A percentile compares a stretch with the other conserved stretches of the same genome.
These are phyloP conservation scores for Oryza officinalis DNA, from an alignment of 176 grass and related monocot genomes.

Conservation along the genomic window DNA sequence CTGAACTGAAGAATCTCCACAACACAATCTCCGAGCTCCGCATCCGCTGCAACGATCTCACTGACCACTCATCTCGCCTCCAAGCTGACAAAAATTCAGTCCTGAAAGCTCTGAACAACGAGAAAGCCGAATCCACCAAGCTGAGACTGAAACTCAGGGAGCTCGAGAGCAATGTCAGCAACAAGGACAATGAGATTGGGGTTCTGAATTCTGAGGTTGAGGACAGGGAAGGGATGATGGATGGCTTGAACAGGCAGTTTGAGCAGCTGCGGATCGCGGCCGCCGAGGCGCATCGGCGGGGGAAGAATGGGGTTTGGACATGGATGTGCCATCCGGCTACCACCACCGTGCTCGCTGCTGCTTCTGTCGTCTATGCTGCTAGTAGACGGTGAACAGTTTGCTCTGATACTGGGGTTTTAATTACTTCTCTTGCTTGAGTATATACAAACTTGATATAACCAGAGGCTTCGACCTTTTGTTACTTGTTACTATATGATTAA, in stretches of 20 bases:
- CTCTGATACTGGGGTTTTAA: conserved; percentile 24
- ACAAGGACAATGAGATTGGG: conserved; percentile 32
- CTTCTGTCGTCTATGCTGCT: conserved; percentile 69
- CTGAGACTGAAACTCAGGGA: conserved; percentile 34
- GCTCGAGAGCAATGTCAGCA: conserved; percentile 25
- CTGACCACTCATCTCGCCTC: background rate
- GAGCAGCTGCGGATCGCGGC: conserved; percentile 52
- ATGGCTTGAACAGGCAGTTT: conserved; percentile 46
- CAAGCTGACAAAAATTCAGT: conserved; percentile 31
- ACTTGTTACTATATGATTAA: conserved; percentile 34
- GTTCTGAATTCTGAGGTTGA: conserved; percentile 26
- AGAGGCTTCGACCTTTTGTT: conserved; percentile 24
- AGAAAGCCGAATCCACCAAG: conserved; percentile 14
- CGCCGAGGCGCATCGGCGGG: conserved; percentile 34
- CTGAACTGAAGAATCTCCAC: conserved; percentile 15
- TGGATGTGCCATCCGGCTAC: conserved; percentile 60
- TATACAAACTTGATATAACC: conserved; percentile 39
- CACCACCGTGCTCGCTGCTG: conserved; percentile 57
- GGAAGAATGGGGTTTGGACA: conserved; percentile 41
- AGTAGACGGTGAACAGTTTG: conserved; percentile 50
- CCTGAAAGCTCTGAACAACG: conserved; percentile 18
- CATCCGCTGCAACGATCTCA: background rate
- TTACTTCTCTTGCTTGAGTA: conserved; percentile 34
- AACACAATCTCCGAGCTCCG: background rate
- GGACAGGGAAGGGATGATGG: conserved; percentile 14